These are phyloP conservation scores for Aspergillus neotritici DNA, from an alignment of 2,329 filamentous ascomycete species.

Conservation along the genomic window DNA sequence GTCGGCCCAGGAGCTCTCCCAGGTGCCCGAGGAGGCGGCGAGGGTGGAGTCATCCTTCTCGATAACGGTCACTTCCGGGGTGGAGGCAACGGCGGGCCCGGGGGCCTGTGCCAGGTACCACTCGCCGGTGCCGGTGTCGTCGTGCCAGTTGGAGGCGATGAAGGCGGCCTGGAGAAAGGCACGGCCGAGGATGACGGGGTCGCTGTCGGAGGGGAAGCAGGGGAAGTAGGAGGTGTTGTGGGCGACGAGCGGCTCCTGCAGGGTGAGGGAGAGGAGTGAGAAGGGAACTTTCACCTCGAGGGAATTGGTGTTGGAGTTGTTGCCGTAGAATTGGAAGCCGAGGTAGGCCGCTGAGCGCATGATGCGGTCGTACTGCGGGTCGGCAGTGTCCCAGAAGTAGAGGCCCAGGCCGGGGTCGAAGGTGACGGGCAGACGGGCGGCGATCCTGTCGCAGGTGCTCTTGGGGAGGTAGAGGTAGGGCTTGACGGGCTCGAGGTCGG, in stretches of 20 bases:
- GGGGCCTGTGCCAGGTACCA: conserved; percentile 21
- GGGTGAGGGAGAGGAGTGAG: conserved; percentile 17
- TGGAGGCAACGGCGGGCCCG: conserved; percentile 2
- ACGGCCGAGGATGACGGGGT: conserved; percentile 10
- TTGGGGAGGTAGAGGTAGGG: conserved; percentile 39
- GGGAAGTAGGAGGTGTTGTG: conserved; percentile 17
- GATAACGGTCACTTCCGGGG: too few relatives aligned
- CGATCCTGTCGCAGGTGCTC: conserved; percentile 38
- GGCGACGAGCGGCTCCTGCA: conserved; percentile 12
- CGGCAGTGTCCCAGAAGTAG: conserved; percentile 10
- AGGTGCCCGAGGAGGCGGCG: too few relatives aligned
- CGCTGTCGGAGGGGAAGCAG: conserved; percentile 8
- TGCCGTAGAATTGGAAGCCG: conserved; percentile 11
- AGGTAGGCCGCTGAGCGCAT: conserved; percentile 12
- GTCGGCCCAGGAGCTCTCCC: too few relatives aligned
- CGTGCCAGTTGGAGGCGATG: conserved; percentile 14
- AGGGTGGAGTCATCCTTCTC: too few relatives aligned
- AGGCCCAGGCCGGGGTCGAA: conserved; percentile 7
- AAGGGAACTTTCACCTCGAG: conserved; percentile 21
- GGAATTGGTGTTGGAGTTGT: conserved; percentile 7
- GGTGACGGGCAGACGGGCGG: conserved; percentile 32
- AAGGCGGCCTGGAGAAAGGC: conserved; percentile 24
- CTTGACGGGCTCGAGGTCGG: conserved; percentile 14
- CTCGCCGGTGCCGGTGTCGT: not conserved
- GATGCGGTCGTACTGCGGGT: conserved; percentile 9